Percentiles rank a stretch among this genome's conserved stretches.
These are phyloP conservation scores for Pharus latifolius DNA, from an alignment of 176 grass and related monocot genomes.

Conservation along the genomic window DNA sequence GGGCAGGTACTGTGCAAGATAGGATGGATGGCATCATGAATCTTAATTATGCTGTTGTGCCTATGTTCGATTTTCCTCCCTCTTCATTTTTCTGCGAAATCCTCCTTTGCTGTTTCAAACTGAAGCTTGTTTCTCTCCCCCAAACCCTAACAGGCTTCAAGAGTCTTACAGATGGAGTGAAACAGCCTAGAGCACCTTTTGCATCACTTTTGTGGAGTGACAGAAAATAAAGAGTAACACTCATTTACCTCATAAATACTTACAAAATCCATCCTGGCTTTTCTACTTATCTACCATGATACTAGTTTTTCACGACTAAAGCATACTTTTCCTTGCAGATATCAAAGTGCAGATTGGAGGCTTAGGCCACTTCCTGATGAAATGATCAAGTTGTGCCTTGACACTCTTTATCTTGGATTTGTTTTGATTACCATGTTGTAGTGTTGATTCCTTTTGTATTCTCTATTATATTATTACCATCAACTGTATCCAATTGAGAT, in stretches of 20 bases:
- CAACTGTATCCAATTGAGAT: conserved; percentile 11
- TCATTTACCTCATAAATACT: background rate
- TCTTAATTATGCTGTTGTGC: background rate
- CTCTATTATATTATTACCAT: background rate
- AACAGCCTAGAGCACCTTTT: conserved; percentile 87
- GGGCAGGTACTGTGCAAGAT: conserved; percentile 61
- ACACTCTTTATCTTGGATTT: conserved; percentile 18
- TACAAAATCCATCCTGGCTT: background rate
- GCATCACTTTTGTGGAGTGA: conserved; percentile 72
- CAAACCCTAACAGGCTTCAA: conserved; percentile 63
- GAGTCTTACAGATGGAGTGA: conserved; percentile 85
- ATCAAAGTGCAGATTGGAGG: conserved; percentile 96
- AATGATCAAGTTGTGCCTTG: conserved; percentile 69
- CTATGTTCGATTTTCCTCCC: conserved; percentile 1
- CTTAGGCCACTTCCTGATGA: conserved; percentile 71
- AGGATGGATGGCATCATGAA: background rate
- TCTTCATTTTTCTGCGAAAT: background rate
- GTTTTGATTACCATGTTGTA: background rate
- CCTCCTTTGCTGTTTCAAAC: conserved; percentile 5
- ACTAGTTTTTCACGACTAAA: conserved; percentile 17
- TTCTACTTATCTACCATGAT: conserved; percentile 1
- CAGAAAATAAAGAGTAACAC: conserved; percentile 76
- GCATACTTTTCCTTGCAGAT: conserved; percentile 50
- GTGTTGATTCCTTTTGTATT: background rate
- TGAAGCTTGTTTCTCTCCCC: background rate